Conservation (phyloP, 2,329 filamentous ascomycete genomes). For the Taxawa tesnikishii region DNA sequence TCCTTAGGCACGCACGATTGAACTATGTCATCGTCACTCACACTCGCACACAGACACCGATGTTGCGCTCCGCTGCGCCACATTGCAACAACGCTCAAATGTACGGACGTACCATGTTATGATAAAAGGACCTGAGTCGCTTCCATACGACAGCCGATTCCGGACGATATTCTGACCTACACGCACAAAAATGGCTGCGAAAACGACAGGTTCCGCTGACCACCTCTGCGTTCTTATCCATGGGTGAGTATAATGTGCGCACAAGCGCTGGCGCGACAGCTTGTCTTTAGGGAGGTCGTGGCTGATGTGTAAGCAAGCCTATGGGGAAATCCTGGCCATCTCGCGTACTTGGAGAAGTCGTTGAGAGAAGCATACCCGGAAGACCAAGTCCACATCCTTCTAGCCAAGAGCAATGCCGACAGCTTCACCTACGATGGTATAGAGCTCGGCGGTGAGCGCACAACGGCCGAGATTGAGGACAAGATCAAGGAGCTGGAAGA, state of each 20-base stretch:
- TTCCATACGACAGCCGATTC: no score
- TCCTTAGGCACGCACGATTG: no score
- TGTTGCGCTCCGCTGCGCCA: no score
- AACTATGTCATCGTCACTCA: no score
- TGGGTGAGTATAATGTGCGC: slow-evolving; percentile 39
- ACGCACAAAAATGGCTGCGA: background rate
- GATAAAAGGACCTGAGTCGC: no score
- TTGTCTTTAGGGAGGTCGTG: slow-evolving; percentile 10
- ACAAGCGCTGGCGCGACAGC: no score
- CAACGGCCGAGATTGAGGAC: slow-evolving; percentile 51
- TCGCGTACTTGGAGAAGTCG: slow-evolving; percentile 53
- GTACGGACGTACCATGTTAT: no score
- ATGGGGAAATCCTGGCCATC: slow-evolving; percentile 69
- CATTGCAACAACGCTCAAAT: no score
- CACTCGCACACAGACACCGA: no score
- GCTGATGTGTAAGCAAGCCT: no score
- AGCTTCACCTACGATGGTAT: slow-evolving; percentile 58
- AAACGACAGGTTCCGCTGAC: slow-evolving; percentile 32
- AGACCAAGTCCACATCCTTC: slow-evolving; percentile 56
- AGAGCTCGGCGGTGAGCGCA: slow-evolving; percentile 55
- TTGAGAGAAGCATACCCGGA: slow-evolving; percentile 49
- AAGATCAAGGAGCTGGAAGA: slow-evolving; percentile 40
- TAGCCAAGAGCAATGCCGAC: slow-evolving; percentile 61
- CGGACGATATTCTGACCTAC: no score
- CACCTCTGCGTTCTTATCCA: slow-evolving; percentile 71